Base-by-base conservation (phyloP, 169 alveolate species). In the Plasmodium vinckei region DNA sequence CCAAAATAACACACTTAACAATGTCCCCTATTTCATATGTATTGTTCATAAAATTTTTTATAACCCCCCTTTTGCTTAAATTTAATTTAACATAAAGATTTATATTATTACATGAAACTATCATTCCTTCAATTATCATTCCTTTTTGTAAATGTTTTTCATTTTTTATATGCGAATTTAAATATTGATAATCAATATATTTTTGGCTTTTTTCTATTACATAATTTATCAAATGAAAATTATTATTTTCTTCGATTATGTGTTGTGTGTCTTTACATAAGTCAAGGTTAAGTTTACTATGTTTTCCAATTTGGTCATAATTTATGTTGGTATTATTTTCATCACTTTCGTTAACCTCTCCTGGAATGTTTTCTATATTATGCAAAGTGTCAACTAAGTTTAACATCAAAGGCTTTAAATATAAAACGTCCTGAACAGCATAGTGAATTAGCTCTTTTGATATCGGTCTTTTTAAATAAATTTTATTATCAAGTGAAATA, bases 401-500 rank as follows among this genome's bases (percentile, higher is more conserved):
- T 39, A 15, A 49, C 75, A 75, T 75, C 9, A 75, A 39, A 10
- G 88, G 75, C 60, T 75, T 75, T 47, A 75, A 63, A 63, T 75
- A 75, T 47, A 75, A 15, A 0, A 75, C 88, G 49, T 75, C 88
- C 21, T 75, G 88, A 54, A 75, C 54, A 49, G 88, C 88, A 47
- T 75, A 75, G 4, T 61, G 64, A 1, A 75, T 75, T 10, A 75
- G 60, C 47, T 75, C 88, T 42, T 63, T 75, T 53, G 57, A 51
- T 27, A 75, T 75, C 27, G 88, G 88, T 46, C 88, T 75, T 42
- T 75, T 60, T 67, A 75, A 63, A 63, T 75, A 75, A 6, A 75
- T 63, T 19, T 75, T 61, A 17, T 75, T 33, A 17, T 75, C 69
- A 1, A 75, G 25, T n/a, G 88, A 42, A 47, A 75, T 75, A 9